Percentiles rank a stretch among this genome's conserved stretches.
Evolutionary conservation across 768 basidiomycete genomes (phyloP).

Genomic region (Cantharellus anzutake): DNA sequence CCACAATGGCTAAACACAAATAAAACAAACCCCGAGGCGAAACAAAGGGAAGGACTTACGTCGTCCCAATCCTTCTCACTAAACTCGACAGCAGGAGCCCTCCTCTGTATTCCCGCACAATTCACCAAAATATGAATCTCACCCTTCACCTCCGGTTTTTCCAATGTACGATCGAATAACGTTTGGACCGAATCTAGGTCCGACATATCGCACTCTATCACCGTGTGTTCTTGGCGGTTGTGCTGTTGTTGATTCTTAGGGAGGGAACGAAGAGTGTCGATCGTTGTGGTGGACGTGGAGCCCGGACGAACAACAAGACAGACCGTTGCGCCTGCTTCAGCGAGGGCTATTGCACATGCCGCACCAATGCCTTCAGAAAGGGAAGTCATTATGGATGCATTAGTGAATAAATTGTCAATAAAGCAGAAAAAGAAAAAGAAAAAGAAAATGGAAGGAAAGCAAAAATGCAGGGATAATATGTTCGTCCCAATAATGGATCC

Average conservation of each 20-base stretch:
- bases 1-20: neutral
- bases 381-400: neutral
- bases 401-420: neutral
- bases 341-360: slow-evolving; percentile 34
- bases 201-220: slow-evolving; percentile 38
- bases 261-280: slow-evolving; percentile 17
- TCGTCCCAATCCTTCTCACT: slow-evolving; percentile 53
- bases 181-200: slow-evolving; percentile 30
- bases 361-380: slow-evolving; percentile 29
- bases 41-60: slow-evolving; percentile 21
- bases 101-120: slow-evolving; percentile 43
- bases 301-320: slow-evolving; percentile 26
- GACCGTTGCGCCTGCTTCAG: slow-evolving; percentile 33
- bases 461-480: too few species aligned
- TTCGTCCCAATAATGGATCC: too few species aligned
- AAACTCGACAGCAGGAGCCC: slow-evolving; percentile 44
- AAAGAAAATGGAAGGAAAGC: too few species aligned
- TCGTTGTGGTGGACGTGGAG: slow-evolving; percentile 17
- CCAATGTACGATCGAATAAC: slow-evolving; percentile 31
- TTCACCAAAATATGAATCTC: slow-evolving; percentile 47
- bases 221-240: slow-evolving; percentile 11
- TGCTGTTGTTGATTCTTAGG: slow-evolving; percentile 12
- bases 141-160: slow-evolving; percentile 23
- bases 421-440: neutral
- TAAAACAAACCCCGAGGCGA: neutral